Conservation (phyloP, 768 basidiomycete genomes). For the Xerocomellus chrysenteron region DNA sequence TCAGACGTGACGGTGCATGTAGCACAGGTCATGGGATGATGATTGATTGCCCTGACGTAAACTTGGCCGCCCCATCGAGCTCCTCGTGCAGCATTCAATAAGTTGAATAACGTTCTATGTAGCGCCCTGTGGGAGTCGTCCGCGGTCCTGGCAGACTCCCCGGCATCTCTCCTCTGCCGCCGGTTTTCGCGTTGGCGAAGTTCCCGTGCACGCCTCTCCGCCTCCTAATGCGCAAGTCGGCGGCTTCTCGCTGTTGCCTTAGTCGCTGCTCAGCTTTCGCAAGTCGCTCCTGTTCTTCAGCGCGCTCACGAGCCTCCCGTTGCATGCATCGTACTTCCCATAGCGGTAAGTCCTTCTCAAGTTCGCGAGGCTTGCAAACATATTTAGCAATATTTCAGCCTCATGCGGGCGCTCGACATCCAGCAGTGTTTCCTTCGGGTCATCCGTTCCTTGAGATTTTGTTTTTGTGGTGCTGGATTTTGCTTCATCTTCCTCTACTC, state of each 20-base stretch:
- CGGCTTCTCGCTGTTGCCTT: constrained; percentile 25
- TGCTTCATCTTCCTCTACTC: constrained; percentile 16
- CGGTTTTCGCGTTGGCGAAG: constrained; percentile 40
- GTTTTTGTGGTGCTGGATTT: constrained; percentile 1
- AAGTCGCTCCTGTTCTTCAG: constrained; percentile 42
- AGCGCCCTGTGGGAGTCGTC: constrained; percentile 61
- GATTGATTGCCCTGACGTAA: constrained; percentile 51
- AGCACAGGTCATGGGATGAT: constrained; percentile 78
- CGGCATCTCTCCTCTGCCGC: constrained; percentile 49
- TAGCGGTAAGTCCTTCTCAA: constrained; percentile 60
- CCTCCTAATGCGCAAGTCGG: constrained; percentile 28
- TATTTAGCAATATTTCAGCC: constrained; percentile 59
- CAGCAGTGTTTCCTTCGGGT: background rate
- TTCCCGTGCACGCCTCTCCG: constrained; percentile 30
- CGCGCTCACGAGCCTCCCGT: constrained; percentile 42
- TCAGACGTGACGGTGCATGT: constrained; percentile 33
- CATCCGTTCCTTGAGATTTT: background rate
- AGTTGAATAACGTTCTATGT: constrained; percentile 55
- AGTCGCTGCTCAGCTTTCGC: constrained; percentile 33
- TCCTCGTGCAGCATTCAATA: constrained; percentile 58
- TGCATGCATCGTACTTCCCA: constrained; percentile 57
- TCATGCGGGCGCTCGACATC: constrained; percentile 40
- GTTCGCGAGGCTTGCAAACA: constrained; percentile 63
- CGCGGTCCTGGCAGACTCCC: constrained; percentile 55
- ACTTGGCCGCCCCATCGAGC: constrained; percentile 61